These are phyloP conservation scores for Daldinia caldariorum DNA, from an alignment of 495 filamentous ascomycete species.

Conservation along the genomic window DNA sequence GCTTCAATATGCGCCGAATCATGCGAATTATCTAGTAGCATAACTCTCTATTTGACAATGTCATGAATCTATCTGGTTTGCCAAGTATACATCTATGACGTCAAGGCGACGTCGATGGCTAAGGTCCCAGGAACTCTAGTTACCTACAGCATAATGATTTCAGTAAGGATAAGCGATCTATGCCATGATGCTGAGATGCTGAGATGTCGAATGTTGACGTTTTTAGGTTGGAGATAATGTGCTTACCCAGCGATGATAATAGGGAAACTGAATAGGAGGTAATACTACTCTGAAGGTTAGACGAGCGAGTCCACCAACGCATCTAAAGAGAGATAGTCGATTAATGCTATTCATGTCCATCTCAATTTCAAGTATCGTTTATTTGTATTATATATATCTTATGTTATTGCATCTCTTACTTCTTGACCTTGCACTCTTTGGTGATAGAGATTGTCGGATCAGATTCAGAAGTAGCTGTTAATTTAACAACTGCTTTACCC, in stretches of 20 bases:
- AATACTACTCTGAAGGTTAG: neutral
- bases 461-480: constrained; percentile 54
- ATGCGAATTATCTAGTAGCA: neutral
- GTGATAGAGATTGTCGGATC: constrained; percentile 41
- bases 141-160: neutral
- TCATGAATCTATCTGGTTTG: constrained; percentile 11
- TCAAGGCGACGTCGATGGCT: constrained; percentile 6
- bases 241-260: neutral
- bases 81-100: constrained; percentile 20
- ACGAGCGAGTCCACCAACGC: too few relatives aligned
- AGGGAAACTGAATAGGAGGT: neutral
- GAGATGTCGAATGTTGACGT: neutral
- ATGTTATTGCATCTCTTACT: too few relatives aligned
- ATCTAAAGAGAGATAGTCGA: too few relatives aligned
- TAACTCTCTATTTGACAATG: neutral
- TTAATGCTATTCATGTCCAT: too few relatives aligned
- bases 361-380: too few relatives aligned
- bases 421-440: constrained; percentile 42
- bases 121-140: neutral
- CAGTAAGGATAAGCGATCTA: neutral
- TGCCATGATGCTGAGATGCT: neutral
- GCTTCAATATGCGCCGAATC: too few relatives aligned
- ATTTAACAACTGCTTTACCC: constrained; percentile 42
- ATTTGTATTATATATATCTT: too few relatives aligned
- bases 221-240: neutral